Conservation (phyloP, 306 rosid species). For the Gillenia trifoliata region DNA sequence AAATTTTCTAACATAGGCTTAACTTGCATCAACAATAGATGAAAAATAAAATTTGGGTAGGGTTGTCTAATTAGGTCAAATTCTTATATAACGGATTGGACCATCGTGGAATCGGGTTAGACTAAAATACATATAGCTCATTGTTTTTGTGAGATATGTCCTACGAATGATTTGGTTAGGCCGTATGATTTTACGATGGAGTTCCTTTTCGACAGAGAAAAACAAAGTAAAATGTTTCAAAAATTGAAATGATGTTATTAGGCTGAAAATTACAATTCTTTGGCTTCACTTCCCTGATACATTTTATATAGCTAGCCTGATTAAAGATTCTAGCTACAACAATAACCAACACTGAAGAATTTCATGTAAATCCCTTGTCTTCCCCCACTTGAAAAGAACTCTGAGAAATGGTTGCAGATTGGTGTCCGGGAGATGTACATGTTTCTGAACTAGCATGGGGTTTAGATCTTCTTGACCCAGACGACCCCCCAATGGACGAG, state of each 20-base stretch:
- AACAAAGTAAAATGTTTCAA: neutral
- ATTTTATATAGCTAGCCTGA: conserved; percentile 12
- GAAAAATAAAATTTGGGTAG: too few relatives aligned
- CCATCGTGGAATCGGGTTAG: too few relatives aligned
- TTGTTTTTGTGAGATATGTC: neutral
- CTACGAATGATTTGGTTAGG: neutral
- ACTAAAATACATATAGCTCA: neutral
- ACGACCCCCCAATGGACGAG: conserved; percentile 1
- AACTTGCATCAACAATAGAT: too few relatives aligned
- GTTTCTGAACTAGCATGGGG: conserved; percentile 4
- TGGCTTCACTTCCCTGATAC: conserved; percentile 19
- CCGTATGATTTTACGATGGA: too few relatives aligned
- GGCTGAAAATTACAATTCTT: neutral
- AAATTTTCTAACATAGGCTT: neutral
- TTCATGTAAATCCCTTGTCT: conserved; percentile 28
- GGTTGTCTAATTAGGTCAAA: neutral
- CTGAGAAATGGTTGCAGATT: conserved; percentile 9
- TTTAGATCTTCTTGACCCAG: conserved; percentile 38
- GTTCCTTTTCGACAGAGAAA: neutral
- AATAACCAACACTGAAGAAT: conserved; percentile 11
- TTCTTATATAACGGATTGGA: too few relatives aligned
- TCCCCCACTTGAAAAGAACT: conserved; percentile 26
- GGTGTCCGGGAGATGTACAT: conserved; percentile 18
- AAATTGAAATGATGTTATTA: conserved; percentile 6
- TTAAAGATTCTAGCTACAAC: conserved; percentile 31